Base-by-base conservation (phyloP, 345 rosid genomes). In the Ricinus communis region DNA sequence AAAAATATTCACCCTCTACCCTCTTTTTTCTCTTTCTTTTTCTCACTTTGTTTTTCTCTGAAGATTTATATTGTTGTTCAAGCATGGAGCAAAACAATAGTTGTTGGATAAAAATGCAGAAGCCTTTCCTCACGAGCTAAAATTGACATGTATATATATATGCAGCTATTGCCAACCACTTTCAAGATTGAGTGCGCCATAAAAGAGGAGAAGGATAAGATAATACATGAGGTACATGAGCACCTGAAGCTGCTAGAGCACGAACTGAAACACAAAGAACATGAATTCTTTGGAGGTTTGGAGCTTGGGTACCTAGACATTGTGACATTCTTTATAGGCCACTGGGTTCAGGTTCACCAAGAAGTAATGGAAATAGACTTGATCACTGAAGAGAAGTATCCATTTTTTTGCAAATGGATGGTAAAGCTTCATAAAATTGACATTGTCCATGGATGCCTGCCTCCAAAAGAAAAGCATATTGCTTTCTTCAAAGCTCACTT, bases 221-320 rank as follows among this genome's bases (percentile, higher is more conserved):
- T n/a, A 3, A 38, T 19, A 6, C 28, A 61, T 5, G 65, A 61
- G 38, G 1, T 19, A 0, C 5, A 61, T 61, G 25, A n/a, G 22
- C 0, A 21, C 5, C 5, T 61, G 28, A 40, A 33, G 65, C n/a
- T 61, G 12, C 6, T 61, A 5, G 65, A 61, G 30, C 21, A 61
- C 12, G 28, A 61, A 49, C 27, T 61, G 13, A 31, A 33, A 33
- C 38, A 33, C 38, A 33, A 61, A 21, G 65, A 5, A n/a, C 30
- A 61, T 3, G 45, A 61, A n/a, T 61, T 31, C 28, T 61, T 61
- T 61, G 65, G 65, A 38, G 49, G 49, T 4, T 27, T 28, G 27
- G 40, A 15, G 1, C n/a, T 61, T 61, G 65, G 47, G 9, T 61
- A 40, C 28, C 2, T 61, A 5, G 65, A 61, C 65, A 61, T 61